Evolutionary conservation across 768 basidiomycete species (phyloP), one percentile per base, ranked within the genome.

Genomic region (Arthromyces matolae): DNA sequence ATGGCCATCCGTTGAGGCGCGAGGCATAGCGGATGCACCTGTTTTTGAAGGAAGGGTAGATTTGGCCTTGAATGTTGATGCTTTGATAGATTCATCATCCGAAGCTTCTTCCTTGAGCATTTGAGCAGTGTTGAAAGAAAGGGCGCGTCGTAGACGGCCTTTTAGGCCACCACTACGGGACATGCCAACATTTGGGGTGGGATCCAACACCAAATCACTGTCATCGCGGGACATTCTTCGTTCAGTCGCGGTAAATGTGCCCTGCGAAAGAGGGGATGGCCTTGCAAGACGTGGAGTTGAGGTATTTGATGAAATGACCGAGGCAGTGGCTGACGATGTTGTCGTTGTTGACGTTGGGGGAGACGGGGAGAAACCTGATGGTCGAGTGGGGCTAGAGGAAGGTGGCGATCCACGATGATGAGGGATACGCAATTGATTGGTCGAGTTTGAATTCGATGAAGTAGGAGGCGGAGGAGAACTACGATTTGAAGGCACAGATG

Each of bases 211-310:
- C 23, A 86, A 70, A 66, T 87, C 84, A 48, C 80, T 84, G 58
- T 89, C 86, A 65, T 87, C 84, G 50, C 79, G 77, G 18, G 87
- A 88, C 78, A 86, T 85, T 43, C 87, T 81, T 58, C 84, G 81
- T 64, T 89, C 86, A 3, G 79, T 66, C 22, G 80, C 79, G 8
- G 80, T 75, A 50, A 75, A 78, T 47, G 69, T 78, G 38, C 79
- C 81, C 62, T 88, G 84, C 16, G 84, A 84, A 22, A 86, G 69
- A 27, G 87, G 86, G 18, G 86, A 86, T 7, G 84, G 84, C 37
- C 79, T 75, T 14, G 60, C 65, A 9, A 71, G 69, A 44, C 76
- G 73, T 28, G 68, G 71, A 51, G 62, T 61, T 40, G 65, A 54
- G 46, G 57, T 58, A 37, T 60, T 52, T 14, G 71, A 59, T 16